Evolutionary conservation across 2,329 filamentous ascomycete genomes (phyloP).

Genomic region (Graphiopsis chlorocephala): DNA sequence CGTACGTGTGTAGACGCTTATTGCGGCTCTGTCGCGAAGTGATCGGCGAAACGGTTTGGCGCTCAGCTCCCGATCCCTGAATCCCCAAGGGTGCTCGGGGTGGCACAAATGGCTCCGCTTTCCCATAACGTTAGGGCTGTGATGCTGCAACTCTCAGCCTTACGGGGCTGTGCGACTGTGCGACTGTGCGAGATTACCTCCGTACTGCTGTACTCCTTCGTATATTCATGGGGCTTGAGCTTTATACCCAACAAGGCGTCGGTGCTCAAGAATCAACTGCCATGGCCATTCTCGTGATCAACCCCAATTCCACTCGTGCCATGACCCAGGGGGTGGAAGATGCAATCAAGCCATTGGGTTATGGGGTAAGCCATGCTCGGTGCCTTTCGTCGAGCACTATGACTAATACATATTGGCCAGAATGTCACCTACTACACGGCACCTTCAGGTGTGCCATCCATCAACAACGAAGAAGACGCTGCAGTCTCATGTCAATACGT

Average conservation of each 20-base stretch:
- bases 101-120: background rate
- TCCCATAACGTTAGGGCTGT: constrained; percentile 3
- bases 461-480: constrained; percentile 73
- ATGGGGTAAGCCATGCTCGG: constrained; percentile 25
- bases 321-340: constrained; percentile 69
- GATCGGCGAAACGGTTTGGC: constrained; percentile 7
- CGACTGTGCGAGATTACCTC: background rate
- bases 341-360: constrained; percentile 45
- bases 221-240: background rate
- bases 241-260: background rate
- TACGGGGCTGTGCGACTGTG: background rate
- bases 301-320: constrained; percentile 70
- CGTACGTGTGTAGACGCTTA: constrained; percentile 7
- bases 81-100: background rate
- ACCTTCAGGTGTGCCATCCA: constrained; percentile 66
- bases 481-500: constrained; percentile 61
- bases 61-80: background rate
- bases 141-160: background rate
- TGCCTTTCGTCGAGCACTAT: background rate
- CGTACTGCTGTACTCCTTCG: too few relatives aligned
- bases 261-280: background rate
- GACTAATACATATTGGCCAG: background rate
- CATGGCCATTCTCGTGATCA: constrained; percentile 61
- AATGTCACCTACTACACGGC: constrained; percentile 61
- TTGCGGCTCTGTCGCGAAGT: constrained; percentile 4